These are phyloP conservation scores for Globisporangium megalacanthum DNA, from an alignment of 352 stramenopile species.

Conservation along the genomic window DNA sequence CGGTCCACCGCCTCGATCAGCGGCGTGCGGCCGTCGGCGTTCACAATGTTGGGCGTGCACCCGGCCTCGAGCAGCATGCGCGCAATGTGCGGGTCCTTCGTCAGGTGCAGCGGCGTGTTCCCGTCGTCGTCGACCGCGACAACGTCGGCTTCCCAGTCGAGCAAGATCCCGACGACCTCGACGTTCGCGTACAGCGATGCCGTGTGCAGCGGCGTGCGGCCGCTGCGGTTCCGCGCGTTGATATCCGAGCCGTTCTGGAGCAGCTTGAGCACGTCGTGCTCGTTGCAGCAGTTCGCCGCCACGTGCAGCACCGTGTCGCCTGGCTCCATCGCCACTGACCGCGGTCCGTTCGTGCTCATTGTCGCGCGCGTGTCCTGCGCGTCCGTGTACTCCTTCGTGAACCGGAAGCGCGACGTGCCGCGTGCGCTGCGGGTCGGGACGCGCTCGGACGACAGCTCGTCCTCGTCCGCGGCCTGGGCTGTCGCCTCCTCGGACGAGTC, in stretches of 20 bases:
- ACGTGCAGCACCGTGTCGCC: constrained; percentile 86
- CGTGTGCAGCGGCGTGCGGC: constrained; percentile 77
- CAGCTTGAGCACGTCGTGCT: constrained; percentile 80
- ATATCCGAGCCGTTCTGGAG: constrained; percentile 85
- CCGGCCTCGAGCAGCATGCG: constrained; percentile 79
- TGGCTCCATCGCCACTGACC: constrained; percentile 78
- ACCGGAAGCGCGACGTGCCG: constrained; percentile 65
- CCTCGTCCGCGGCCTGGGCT: constrained; percentile 15
- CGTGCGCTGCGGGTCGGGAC: constrained; percentile 23
- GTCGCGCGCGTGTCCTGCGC: constrained; percentile 22
- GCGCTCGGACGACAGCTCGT: constrained; percentile 12
- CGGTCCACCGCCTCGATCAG: constrained; percentile 77
- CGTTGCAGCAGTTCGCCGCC: constrained; percentile 81
- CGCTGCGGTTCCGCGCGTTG: constrained; percentile 74
- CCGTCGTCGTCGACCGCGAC: constrained; percentile 74
- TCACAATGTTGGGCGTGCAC: constrained; percentile 82
- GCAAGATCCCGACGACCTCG: constrained; percentile 73
- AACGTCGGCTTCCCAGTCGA: constrained; percentile 80
- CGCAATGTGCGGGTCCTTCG: constrained; percentile 68
- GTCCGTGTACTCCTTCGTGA: constrained; percentile 79
- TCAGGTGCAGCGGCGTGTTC: constrained; percentile 82
- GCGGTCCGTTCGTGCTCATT: constrained; percentile 40
- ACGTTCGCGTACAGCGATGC: constrained; percentile 77
- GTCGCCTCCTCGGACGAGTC: constrained; percentile 54
- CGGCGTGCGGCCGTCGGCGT: constrained; percentile 69